phyloP scores from a whole-genome alignment of 2,329 filamentous ascomycete genomes.

The Curvularia verruculosa region DNA sequence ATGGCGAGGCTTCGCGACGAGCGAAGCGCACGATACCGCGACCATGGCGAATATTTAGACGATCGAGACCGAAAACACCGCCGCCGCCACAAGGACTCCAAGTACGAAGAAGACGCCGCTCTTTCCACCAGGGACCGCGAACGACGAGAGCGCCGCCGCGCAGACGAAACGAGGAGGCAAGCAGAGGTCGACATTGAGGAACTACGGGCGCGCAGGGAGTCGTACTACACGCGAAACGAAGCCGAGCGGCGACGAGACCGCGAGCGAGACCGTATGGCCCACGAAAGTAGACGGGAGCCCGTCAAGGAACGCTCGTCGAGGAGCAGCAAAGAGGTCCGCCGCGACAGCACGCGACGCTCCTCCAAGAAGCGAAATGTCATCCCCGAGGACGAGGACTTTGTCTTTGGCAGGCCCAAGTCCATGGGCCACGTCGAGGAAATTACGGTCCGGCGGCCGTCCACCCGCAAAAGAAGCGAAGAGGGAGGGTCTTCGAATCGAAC shows the following conservation, averaged over 20 bases:
- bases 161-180: conserved; percentile 36
- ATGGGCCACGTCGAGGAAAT: conserved; percentile 39
- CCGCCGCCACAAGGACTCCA: conserved; percentile 35
- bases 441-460: conserved; percentile 34
- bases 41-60: conserved; percentile 37
- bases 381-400: conserved; percentile 41
- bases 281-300: conserved; percentile 33
- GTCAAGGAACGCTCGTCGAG: conserved; percentile 37
- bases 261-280: conserved; percentile 39
- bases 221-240: conserved; percentile 47
- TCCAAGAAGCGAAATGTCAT: conserved; percentile 34
- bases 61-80: conserved; percentile 39
- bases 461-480: conserved; percentile 41
- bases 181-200: conserved; percentile 51
- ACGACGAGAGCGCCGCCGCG: conserved; percentile 41
- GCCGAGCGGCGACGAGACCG: conserved; percentile 37
- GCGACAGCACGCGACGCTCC: conserved; percentile 34
- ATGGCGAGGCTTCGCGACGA: conserved; percentile 45
- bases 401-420: conserved; percentile 39
- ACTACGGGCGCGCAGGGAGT: conserved; percentile 45
- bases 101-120: conserved; percentile 34
- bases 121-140: conserved; percentile 41
- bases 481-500: conserved; percentile 45
- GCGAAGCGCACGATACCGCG: conserved; percentile 39
- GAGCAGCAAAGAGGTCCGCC: conserved; percentile 37